phyloP scores from a whole-genome alignment of 2,329 filamentous ascomycete genomes.

The Rachicladosporium sp. region DNA sequence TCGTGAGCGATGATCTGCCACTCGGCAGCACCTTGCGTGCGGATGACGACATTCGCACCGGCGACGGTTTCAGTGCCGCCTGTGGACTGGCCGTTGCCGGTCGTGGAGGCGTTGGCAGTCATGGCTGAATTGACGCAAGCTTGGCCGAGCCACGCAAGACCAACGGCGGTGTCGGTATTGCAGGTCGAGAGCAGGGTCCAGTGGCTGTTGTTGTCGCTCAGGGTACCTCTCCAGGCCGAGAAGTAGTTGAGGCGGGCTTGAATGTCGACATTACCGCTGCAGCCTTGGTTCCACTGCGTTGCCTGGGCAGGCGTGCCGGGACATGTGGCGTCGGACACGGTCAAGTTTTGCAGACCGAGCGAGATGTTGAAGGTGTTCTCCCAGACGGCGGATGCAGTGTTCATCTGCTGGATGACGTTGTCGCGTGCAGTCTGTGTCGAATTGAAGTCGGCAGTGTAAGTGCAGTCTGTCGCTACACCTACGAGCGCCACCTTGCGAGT shows the following conservation, averaged over 20 bases:
- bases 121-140: conserved; percentile 53
- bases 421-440: conserved; percentile 49
- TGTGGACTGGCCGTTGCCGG: conserved; percentile 20
- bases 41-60: conserved; percentile 79
- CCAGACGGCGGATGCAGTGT: conserved; percentile 74
- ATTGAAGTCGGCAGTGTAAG: conserved; percentile 63
- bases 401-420: conserved; percentile 75
- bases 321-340: conserved; percentile 63
- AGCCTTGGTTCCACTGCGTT: conserved; percentile 75
- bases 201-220: conserved; percentile 71
- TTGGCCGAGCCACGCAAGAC: conserved; percentile 85
- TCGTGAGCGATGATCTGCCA: conserved; percentile 97
- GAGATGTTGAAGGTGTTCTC: conserved; percentile 92
- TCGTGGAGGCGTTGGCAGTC: conserved; percentile 29
- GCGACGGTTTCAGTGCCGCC: conserved; percentile 59
- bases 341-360: conserved; percentile 75
- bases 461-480: conserved; percentile 87
- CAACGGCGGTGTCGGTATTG: conserved; percentile 71
- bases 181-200: conserved; percentile 84
- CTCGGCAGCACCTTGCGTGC: conserved; percentile 54
- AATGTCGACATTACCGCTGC: conserved; percentile 50
- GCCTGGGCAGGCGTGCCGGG: conserved; percentile 54
- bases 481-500: conserved; percentile 87
- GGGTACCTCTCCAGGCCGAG: conserved; percentile 72
- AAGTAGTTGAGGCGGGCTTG: conserved; percentile 74